Evolutionary conservation across 176 grass and related monocot genomes (phyloP), one percentile per base, ranked within the genome.

Genomic region (maize (Zea mays)): DNA sequence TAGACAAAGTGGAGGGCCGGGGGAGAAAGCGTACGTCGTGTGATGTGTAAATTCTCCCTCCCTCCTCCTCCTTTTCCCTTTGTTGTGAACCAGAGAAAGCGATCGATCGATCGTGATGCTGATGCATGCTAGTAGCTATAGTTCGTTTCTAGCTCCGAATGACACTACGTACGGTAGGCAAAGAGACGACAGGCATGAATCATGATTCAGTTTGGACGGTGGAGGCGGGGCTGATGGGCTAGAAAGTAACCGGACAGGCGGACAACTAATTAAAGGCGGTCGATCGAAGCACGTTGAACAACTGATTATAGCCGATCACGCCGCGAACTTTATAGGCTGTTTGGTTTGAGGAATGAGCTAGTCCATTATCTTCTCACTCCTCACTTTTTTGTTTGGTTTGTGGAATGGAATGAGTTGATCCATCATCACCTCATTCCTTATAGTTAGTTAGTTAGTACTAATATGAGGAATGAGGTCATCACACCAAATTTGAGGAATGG

Each of bases 51-150:
- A 20, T 34, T 44, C 63, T 65, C 0, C 42, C 34, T 10, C 42
- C 27, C 27, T 0, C 42, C 34, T 10, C 42, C 7, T 8, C 16
- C 3, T 19, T 62, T 65, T 64, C 20, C 21, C 38, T 51, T 57
- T 56, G 9, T 17, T 48, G 51, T 42, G 10, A 13, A 66, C 12
- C 33, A 44, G 63, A 59, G n/a, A 60, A 52, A 52, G 19, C 49
- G 71, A 63, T 16, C 68, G 71, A 63, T 16, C 68, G 38, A 81
- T 16, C 51, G 65, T 47, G 58, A 76, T 66, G 72, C 36, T 86
- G 43, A 54, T 19, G 62, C 54, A 43, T 69, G 74, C 35, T 51
- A 27, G 27, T 27, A 27, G 27, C 27, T 27, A 27, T 27, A 67
- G 44, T 46, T 44, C 75, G 38, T 85, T 74, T 65, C 44, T 71